Evolutionary conservation across 1,284 basidiomycete genomes (phyloP).

Genomic region (Sanghuangporus baumii): DNA sequence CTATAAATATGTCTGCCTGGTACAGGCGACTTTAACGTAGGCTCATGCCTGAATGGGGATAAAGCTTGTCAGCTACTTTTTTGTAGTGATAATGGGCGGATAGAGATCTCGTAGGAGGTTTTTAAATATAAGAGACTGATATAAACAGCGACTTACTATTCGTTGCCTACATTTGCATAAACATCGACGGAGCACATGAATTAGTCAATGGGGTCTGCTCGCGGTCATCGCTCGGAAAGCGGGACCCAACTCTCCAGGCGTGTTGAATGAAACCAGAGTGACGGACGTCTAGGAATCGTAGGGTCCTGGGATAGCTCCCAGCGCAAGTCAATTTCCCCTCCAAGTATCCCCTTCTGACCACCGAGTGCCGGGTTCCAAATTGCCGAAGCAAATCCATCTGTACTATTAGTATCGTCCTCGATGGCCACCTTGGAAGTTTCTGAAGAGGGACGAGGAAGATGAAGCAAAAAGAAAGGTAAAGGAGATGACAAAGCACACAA

Average conservation of each 20-base stretch:
- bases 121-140: too few species aligned
- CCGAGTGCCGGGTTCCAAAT: conserved; percentile 64
- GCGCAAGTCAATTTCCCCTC: conserved; percentile 53
- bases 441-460: conserved; percentile 46
- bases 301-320: conserved; percentile 50
- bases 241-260: conserved; percentile 16
- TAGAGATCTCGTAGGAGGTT: too few species aligned
- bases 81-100: too few species aligned
- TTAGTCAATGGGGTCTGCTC: neutral
- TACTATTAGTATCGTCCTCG: neutral
- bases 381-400: conserved; percentile 36
- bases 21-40: too few species aligned
- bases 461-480: conserved; percentile 71
- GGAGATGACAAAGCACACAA: conserved; percentile 64
- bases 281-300: neutral
- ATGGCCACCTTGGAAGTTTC: neutral
- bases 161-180: too few species aligned
- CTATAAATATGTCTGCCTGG: too few species aligned
- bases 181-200: neutral
- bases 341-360: conserved; percentile 45
- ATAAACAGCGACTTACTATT: too few species aligned
- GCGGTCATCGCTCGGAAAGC: neutral
- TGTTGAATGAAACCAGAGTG: conserved; percentile 15
- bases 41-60: too few species aligned
- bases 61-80: too few species aligned